Conservation (phyloP, 768 basidiomycete genomes). For the Crucibulum laeve region DNA sequence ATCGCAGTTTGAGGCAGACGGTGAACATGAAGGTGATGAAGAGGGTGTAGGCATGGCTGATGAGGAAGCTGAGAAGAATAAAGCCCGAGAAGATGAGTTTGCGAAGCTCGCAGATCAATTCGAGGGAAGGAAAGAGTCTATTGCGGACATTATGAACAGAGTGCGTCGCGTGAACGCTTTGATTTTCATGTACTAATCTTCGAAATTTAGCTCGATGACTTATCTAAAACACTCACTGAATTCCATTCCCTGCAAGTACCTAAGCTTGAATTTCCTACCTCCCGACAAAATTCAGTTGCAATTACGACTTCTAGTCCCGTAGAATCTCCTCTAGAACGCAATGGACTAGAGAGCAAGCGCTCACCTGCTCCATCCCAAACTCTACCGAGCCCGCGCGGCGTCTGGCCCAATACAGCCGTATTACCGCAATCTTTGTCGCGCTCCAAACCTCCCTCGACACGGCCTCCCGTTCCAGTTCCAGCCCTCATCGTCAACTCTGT, state of each 20-base stretch:
- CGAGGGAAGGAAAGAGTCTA: constrained; percentile 62
- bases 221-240: constrained; percentile 44
- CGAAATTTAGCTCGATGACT: constrained; percentile 54
- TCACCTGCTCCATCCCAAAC: no score
- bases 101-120: constrained; percentile 64
- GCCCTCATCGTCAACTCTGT: constrained; percentile 25
- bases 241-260: constrained; percentile 48
- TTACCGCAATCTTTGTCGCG: constrained; percentile 11
- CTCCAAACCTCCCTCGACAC: constrained; percentile 1
- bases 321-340: background rate
- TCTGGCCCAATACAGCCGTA: no score
- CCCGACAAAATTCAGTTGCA: constrained; percentile 20
- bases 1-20: constrained; percentile 17
- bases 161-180: constrained; percentile 29
- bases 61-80: constrained; percentile 51
- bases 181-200: constrained; percentile 2
- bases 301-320: background rate
- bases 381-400: no score
- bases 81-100: constrained; percentile 64
- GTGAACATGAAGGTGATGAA: constrained; percentile 39
- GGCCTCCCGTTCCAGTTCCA: constrained; percentile 14
- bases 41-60: constrained; percentile 48
- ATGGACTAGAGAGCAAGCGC: no score
- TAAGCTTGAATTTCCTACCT: constrained; percentile 32
- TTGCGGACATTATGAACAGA: constrained; percentile 72